Conservation (phyloP, 331 rosid species). For the Rosa hybrid region DNA sequence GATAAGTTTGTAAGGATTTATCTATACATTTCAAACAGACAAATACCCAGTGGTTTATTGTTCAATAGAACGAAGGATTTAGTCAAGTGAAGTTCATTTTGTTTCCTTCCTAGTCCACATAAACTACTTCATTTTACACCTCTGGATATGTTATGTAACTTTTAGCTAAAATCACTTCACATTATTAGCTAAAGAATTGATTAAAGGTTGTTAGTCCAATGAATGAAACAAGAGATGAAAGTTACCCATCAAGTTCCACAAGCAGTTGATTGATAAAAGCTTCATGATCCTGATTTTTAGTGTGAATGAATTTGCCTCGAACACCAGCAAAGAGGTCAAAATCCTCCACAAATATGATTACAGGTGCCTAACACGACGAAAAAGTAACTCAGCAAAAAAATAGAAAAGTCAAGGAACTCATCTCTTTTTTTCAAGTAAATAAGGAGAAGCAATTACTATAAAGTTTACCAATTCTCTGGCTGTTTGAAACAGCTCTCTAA, state of each 20-base stretch:
- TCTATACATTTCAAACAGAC: background rate
- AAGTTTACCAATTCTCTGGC: constrained; percentile 90
- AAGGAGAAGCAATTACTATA: constrained; percentile 31
- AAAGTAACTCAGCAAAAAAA: constrained; percentile 32
- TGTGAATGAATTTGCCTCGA: constrained; percentile 84
- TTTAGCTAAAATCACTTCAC: background rate
- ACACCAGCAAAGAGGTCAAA: constrained; percentile 98
- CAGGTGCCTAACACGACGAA: constrained; percentile 72
- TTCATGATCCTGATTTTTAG: constrained; percentile 95
- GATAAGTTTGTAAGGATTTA: background rate
- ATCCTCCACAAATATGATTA: constrained; percentile 96
- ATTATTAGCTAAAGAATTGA: background rate
- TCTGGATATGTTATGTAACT: background rate
- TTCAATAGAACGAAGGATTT: background rate
- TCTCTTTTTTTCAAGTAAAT: background rate
- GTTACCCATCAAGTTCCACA: constrained; percentile 98
- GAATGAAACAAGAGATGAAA: constrained; percentile 16
- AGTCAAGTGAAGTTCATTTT: background rate
- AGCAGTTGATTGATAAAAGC: constrained; percentile 97
- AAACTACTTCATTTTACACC: background rate
- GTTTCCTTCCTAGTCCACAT: background rate
- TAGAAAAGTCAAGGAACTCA: constrained; percentile 19
- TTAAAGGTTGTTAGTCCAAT: background rate
- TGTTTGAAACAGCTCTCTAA: constrained; percentile 94
- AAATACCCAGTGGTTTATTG: background rate